Evolutionary conservation across 2,329 filamentous ascomycete species (phyloP), one percentile per base, ranked within the genome.

Genomic region (Colletotrichum scovillei): DNA sequence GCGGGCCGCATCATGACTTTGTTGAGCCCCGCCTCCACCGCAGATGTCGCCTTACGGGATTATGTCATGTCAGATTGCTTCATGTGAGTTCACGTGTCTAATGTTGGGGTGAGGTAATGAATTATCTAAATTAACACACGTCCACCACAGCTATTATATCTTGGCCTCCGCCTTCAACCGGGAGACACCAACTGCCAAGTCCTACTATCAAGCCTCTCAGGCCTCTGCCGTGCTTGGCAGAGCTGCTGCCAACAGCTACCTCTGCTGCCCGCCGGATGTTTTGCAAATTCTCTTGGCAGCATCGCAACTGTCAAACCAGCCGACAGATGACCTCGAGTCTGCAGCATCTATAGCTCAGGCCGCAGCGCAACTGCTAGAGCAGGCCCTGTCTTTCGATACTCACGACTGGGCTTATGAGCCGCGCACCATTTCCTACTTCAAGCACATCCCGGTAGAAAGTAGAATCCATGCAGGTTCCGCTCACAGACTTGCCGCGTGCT

Each of bases 21-120:
- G 12, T 76, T 87, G 4, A 80, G 82, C 30, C 81, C 82, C 6
- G 77, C 76, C 5, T 76, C 79, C 16, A 76, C 78, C 6, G 76
- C 80, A 5, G 80, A 85, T 57, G 80, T 81, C 59, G 78, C 81
- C 0, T 73, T 87, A 60, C 78, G 85, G 46, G 83, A 87, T 72
- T 85, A 85, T 73, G 81, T 88, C 70, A 78, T 87, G 26, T 86
- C 86, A 0, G 86, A 88, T 74, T 87, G 84, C 75, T 84, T 88
- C 66, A 85, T 86, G 77, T 85, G 74, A 76, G 83, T 78, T 35
- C 30, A 32, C 55, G 26, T 49, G 35, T 69, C 58, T 30, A n/a
- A 1, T 59, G 19, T 46, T 64, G 59, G 53, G 59, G 59, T 30
- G 49, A 56, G n/a, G 59, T 38, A 56, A 55, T 69, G 58, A 22